A percentile compares a stretch with the other conserved stretches of the same genome.
Evolutionary conservation across 2,329 filamentous ascomycete species (phyloP).

Genomic region (Alternaria sp.): DNA sequence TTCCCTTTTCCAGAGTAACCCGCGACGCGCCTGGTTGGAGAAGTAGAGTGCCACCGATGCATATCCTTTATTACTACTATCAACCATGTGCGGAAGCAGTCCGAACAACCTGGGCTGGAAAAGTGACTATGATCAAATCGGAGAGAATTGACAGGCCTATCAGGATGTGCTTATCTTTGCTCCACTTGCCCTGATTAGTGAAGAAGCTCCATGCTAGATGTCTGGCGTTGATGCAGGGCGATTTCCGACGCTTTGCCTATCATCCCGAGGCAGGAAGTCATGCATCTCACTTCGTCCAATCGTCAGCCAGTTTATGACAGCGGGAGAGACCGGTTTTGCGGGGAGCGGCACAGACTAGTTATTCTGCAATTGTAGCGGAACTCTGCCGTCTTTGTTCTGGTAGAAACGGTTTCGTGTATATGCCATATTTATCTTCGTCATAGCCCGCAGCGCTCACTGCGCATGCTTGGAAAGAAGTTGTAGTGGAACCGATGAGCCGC

Average conservation of each 20-base stretch:
- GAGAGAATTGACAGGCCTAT: background rate
- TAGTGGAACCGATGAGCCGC: background rate
- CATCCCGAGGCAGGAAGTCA: background rate
- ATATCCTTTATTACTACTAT: background rate
- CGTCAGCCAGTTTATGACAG: background rate
- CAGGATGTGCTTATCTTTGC: background rate
- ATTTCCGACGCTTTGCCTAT: background rate
- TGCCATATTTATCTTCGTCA: background rate
- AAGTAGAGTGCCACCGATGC: background rate
- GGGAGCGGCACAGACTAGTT: background rate
- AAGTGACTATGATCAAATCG: background rate
- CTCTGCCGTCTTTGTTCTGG: background rate
- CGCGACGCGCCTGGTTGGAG: background rate
- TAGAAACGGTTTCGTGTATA: background rate
- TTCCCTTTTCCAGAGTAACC: background rate
- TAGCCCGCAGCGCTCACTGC: background rate
- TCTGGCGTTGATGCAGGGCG: background rate
- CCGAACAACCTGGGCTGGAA: background rate
- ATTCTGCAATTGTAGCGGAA: background rate
- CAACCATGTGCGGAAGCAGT: background rate
- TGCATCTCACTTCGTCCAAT: background rate
- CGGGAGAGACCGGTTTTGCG: background rate
- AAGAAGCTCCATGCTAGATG: background rate
- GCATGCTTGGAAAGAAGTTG: background rate
- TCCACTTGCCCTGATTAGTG: background rate